Evolutionary conservation across 108 stramenopile genomes (phyloP).

Genomic region (Cyclotella choctawhatcheeana): DNA sequence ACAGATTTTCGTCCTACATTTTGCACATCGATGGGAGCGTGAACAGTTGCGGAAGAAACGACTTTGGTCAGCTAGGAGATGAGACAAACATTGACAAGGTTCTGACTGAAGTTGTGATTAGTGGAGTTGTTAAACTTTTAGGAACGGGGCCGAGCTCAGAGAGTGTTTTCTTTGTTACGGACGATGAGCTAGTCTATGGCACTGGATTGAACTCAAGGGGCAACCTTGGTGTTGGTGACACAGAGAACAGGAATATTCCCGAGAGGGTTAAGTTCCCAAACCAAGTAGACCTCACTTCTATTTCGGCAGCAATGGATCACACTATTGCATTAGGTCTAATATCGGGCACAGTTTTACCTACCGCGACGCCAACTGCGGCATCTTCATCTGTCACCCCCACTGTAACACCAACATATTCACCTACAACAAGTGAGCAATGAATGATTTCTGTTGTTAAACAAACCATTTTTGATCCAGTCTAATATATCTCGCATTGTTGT

Average conservation of each 20-base stretch:
- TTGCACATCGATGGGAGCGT: constrained; percentile 38
- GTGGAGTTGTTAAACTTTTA: constrained; percentile 8
- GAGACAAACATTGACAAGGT: constrained; percentile 23
- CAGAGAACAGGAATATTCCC: constrained; percentile 5
- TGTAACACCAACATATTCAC: constrained; percentile 7
- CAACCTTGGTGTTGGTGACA: constrained; percentile 23
- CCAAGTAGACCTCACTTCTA: constrained; percentile 1
- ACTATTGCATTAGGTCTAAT: constrained; percentile 20
- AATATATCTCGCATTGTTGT: too few relatives aligned
- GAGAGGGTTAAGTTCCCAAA: constrained; percentile 7
- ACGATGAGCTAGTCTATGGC: constrained; percentile 18
- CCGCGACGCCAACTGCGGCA: constrained; percentile 4
- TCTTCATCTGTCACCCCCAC: constrained; percentile 1
- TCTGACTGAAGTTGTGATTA: constrained; percentile 4
- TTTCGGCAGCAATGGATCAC: constrained; percentile 18
- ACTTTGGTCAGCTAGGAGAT: constrained; percentile 43
- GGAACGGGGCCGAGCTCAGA: constrained; percentile 32
- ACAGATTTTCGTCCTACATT: constrained; percentile 32
- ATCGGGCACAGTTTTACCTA: constrained; percentile 6
- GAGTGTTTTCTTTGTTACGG: constrained; percentile 27
- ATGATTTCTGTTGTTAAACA: background rate
- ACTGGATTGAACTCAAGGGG: constrained; percentile 22
- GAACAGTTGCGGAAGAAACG: constrained; percentile 50
- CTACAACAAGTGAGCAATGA: background rate
- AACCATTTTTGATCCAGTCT: too few relatives aligned